These are phyloP conservation scores for Gigaspora rosea DNA, from an alignment of 192 early-diverging fungal species.

Conservation along the genomic window DNA sequence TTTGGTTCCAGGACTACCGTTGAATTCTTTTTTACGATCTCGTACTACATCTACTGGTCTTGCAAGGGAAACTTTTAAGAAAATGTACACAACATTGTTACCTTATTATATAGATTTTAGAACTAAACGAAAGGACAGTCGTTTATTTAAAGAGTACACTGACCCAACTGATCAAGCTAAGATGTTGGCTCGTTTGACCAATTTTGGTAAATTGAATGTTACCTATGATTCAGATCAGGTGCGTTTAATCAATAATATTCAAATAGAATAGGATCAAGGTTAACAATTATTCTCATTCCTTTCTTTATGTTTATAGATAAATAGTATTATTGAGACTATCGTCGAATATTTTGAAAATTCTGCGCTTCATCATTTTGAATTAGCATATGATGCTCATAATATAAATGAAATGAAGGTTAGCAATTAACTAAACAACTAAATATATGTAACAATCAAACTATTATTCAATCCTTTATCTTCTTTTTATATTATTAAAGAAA, in stretches of 20 bases:
- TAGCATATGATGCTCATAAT: slow-evolving; percentile 70
- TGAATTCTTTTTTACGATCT: slow-evolving; percentile 49
- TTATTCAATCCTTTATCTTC: slow-evolving; percentile 17
- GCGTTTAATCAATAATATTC: slow-evolving; percentile 7
- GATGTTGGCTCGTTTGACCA: slow-evolving; percentile 56
- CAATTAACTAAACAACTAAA: background rate
- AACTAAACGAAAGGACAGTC: slow-evolving; percentile 62
- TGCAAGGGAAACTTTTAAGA: slow-evolving; percentile 62
- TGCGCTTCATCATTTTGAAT: slow-evolving; percentile 73
- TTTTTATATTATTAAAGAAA: slow-evolving; percentile 35
- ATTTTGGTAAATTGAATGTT: slow-evolving; percentile 57
- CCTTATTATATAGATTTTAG: slow-evolving; percentile 77
- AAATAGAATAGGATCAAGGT: no score
- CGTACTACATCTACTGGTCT: slow-evolving; percentile 51
- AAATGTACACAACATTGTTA: slow-evolving; percentile 58
- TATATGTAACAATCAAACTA: background rate
- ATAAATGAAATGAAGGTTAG: slow-evolving; percentile 64
- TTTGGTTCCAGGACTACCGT: slow-evolving; percentile 49
- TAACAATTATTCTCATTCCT: background rate
- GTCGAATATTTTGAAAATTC: slow-evolving; percentile 81
- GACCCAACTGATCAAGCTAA: slow-evolving; percentile 64
- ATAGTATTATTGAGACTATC: slow-evolving; percentile 60
- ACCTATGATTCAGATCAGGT: slow-evolving; percentile 61
- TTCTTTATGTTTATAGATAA: slow-evolving; percentile 42
- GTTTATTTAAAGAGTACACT: slow-evolving; percentile 68